These are phyloP conservation scores for Helotiales sp. DNA, from an alignment of 2,329 filamentous ascomycete species.

Conservation along the genomic window DNA sequence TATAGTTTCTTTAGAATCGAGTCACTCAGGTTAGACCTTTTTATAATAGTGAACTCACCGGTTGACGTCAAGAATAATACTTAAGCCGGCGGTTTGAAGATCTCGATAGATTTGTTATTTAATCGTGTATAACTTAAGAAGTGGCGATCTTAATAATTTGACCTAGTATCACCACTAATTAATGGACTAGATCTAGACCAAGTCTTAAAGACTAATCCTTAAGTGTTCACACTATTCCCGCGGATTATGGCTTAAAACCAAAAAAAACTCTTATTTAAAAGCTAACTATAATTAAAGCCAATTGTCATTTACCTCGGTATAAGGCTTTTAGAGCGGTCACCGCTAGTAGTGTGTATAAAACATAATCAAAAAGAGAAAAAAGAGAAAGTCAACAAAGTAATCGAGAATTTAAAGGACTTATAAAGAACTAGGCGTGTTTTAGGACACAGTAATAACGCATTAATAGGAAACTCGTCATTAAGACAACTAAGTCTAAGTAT, in stretches of 20 bases:
- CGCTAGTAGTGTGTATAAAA: slow-evolving; percentile 23
- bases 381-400: slow-evolving; percentile 12
- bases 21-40: slow-evolving; percentile 16
- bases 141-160: neutral
- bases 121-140: neutral
- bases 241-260: slow-evolving; percentile 11
- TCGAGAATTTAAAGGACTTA: slow-evolving; percentile 20
- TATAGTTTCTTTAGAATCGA: too few species aligned
- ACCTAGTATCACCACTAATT: neutral
- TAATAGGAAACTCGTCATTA: slow-evolving; percentile 7
- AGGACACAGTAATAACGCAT: slow-evolving; percentile 7
- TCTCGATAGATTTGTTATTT: neutral
- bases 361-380: slow-evolving; percentile 10
- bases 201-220: neutral
- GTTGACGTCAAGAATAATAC: slow-evolving; percentile 24
- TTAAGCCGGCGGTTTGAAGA: slow-evolving; percentile 13
- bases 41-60: slow-evolving; percentile 17
- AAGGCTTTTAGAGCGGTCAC: slow-evolving; percentile 23
- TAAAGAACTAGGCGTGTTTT: neutral
- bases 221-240: neutral
- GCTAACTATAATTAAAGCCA: slow-evolving; percentile 1
- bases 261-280: slow-evolving; percentile 7
- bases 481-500: slow-evolving; percentile 20
- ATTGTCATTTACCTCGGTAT: slow-evolving; percentile 17
- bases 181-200: neutral